Evolutionary conservation across 768 basidiomycete species (phyloP).

Genomic region (Podaxis sp.): DNA sequence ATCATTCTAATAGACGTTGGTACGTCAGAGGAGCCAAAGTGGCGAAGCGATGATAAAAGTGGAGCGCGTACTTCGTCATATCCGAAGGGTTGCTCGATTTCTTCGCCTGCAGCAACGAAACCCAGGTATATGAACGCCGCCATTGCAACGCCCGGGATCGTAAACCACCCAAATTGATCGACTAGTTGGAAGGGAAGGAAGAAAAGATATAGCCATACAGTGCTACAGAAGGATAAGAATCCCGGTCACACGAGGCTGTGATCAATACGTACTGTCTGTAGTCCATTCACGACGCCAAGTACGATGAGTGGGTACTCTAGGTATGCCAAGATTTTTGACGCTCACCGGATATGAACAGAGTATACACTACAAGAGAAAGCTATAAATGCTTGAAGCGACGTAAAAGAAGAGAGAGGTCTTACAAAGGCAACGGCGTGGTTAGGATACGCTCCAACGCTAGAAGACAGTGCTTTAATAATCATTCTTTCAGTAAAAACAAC

Average conservation of each 20-base stretch:
- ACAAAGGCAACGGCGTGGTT: slow-evolving; percentile 68
- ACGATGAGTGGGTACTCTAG: background rate
- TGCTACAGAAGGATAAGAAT: slow-evolving; percentile 29
- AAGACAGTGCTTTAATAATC: background rate
- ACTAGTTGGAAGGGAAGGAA: slow-evolving; percentile 77
- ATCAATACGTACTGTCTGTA: slow-evolving; percentile 30
- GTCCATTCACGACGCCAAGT: background rate
- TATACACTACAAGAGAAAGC: slow-evolving; percentile 42
- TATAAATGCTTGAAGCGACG: background rate
- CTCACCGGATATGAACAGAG: slow-evolving; percentile 58
- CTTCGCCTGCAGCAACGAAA: slow-evolving; percentile 69
- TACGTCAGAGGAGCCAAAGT: background rate
- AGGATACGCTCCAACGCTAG: slow-evolving; percentile 57
- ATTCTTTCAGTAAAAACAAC: background rate
- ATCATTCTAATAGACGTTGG: slow-evolving; percentile 46
- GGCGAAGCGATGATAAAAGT: background rate
- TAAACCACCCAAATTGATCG: slow-evolving; percentile 57
- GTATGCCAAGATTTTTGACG: background rate
- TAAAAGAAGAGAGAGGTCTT: slow-evolving; percentile 24
- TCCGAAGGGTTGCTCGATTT: slow-evolving; percentile 69
- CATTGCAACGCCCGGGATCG: slow-evolving; percentile 63
- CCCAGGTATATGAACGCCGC: slow-evolving; percentile 76
- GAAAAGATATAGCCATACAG: slow-evolving; percentile 73
- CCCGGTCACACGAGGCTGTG: background rate
- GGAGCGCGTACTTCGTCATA: slow-evolving; percentile 52